Evolutionary conservation across 2,329 filamentous ascomycete species (phyloP), one percentile per base, ranked within the genome.

Genomic region (Cladosporium velox): DNA sequence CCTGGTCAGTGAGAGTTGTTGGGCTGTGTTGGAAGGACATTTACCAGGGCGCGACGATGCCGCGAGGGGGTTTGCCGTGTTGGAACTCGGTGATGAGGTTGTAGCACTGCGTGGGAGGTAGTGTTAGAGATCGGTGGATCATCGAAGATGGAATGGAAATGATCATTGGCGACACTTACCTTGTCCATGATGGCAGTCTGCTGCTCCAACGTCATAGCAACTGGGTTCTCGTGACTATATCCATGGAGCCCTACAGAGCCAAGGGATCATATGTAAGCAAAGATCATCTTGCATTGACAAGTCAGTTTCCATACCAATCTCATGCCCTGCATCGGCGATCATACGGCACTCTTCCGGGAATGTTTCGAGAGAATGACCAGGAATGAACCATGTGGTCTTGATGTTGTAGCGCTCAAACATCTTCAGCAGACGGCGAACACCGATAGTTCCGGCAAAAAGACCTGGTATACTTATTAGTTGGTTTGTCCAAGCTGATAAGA

Each of bases 101-200:
- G 74, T 88, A 91, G 21, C 89, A 91, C 77, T 65, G 38, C 32
- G 30, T 2, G 26, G 7, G 10, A 4, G 10, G 24, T 12, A 11
- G 44, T 44, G 30, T 62, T 35, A 59, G 54, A 21, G 30, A 44
- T 34, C 21, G 8, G 10, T 21, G 18, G n/a, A 21, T 44, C n/a
- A 18, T 6, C 41, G 7, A 11, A 3, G 41, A 44, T 7, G 14
- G 7, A 2, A 11, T 3, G 8, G 41, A n/a, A 10, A n/a, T n/a
- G 21, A 28, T 11, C 18, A n/a, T 41, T 18, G 24, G 8, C 18
- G 15, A 1, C 5, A 51, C 51, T 8, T 21, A 49, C 66, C 63
- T 91, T 91, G 72, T 90, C 88, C 6, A 94, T 83, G 18, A 93
- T 88, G 66, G 91, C 89, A 15, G 84, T 85, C 76, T 93, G 90